These are phyloP conservation scores for Umbilicaria muhlenbergii DNA, from an alignment of 495 filamentous ascomycete genomes.

Conservation along the genomic window DNA sequence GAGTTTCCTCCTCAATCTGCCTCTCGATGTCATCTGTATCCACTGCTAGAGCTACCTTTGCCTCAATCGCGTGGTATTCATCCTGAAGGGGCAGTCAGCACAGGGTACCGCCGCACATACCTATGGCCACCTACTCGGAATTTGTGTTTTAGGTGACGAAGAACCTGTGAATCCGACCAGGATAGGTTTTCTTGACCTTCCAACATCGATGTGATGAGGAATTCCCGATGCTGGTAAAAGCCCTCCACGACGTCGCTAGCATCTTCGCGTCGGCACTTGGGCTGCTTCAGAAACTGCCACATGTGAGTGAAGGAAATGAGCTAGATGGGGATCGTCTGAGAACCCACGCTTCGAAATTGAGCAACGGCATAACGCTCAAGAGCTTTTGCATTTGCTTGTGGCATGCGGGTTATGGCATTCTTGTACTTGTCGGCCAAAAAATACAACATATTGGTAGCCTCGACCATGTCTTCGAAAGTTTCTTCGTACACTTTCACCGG, in stretches of 20 bases:
- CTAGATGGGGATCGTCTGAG: constrained; percentile 8
- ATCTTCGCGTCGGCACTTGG: constrained; percentile 19
- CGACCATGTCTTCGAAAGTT: constrained; percentile 48
- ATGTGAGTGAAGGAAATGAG: too few relatives aligned
- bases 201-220: constrained; percentile 43
- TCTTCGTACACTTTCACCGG: constrained; percentile 43
- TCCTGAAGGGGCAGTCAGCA: constrained; percentile 9
- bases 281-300: too few relatives aligned
- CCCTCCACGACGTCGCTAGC: constrained; percentile 31
- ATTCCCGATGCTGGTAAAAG: constrained; percentile 36
- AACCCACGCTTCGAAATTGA: constrained; percentile 24
- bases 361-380: constrained; percentile 3
- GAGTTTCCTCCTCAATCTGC: constrained; percentile 6
- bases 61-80: constrained; percentile 11
- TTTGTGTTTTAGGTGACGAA: constrained; percentile 32
- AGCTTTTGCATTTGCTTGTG: constrained; percentile 4
- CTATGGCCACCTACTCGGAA: constrained; percentile 26
- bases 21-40: constrained; percentile 9
- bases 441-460: constrained; percentile 57
- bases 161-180: constrained; percentile 39
- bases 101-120: constrained; percentile 8
- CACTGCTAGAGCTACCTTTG: constrained; percentile 2
- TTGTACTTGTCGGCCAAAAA: constrained; percentile 39
- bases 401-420: constrained; percentile 4
- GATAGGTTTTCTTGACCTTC: constrained; percentile 35